Conservation (phyloP, 2,329 filamentous ascomycete genomes). For the Epichloe brachyelytri region DNA sequence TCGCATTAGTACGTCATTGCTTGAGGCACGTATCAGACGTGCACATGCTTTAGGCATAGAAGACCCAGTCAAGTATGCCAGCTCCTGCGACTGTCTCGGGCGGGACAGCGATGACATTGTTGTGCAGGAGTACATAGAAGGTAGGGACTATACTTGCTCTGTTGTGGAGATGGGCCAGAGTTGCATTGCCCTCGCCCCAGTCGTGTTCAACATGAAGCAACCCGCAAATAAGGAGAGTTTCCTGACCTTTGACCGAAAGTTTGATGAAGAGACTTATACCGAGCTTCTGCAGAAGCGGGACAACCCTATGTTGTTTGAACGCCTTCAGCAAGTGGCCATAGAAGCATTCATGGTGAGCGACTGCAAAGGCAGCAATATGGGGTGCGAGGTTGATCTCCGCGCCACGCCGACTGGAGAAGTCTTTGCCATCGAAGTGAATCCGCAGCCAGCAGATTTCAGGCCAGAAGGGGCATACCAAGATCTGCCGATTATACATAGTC, state of each 20-base stretch:
- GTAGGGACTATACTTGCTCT: neutral
- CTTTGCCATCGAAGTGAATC: conserved; percentile 1
- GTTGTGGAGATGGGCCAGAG: neutral
- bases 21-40: neutral
- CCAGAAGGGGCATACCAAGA: neutral
- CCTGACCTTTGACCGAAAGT: neutral
- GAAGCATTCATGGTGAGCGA: neutral
- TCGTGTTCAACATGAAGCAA: neutral
- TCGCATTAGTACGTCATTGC: neutral
- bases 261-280: neutral
- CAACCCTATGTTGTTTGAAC: neutral
- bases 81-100: neutral
- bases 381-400: neutral
- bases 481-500: neutral
- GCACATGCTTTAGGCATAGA: neutral
- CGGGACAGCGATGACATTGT: neutral
- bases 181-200: neutral
- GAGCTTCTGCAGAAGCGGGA: neutral
- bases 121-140: conserved; percentile 1
- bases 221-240: neutral
- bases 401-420: neutral
- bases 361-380: neutral
- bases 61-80: neutral
- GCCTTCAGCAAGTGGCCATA: neutral
- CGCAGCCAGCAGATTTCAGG: neutral